Base-by-base conservation (phyloP, 176 grass and related monocot species). In the Carex kokanica region DNA sequence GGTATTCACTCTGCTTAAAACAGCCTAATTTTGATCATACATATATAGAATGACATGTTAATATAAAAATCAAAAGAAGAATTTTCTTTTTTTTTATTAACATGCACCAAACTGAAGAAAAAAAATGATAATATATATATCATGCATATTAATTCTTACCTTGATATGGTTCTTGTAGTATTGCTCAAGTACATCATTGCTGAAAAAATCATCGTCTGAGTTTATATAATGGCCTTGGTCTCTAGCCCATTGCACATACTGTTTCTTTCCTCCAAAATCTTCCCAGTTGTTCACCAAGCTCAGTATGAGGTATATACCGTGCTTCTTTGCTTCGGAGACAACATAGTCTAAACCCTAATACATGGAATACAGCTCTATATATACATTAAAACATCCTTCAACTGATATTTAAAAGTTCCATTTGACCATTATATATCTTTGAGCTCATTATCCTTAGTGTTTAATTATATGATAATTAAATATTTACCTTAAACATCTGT, bases 181-280 rank as follows among this genome's bases (percentile, higher is more conserved):
- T 20, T 24, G 63, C 58, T 83, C 91, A 32, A 84, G 84, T 17
- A 88, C 47, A 1, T 71, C 80, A 74, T 72, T 64, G 0, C 49
- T 69, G 78, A 91, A 97, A 84, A 92, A 97, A 24, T 91, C 87
- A 14, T 97, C 94, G 0, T 91, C 85, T 0, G 88, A 92, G 31
- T 14, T 55, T 43, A 97, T 14, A 71, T 43, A 9, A 69, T 92
- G 88, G 0, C 92, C 90, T 80, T 87, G 60, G 8, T 79, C 65
- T 45, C 78, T 92, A 11, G 92, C 94, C 94, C 94, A 97, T 38
- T 94, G 87, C 69, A 94, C 87, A 68, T 97, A 97, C 54, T 92
- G 90, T 36, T 81, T 86, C 90, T 91, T 94, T 1, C 92, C 95
- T 41, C 95, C 92, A 52, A 89, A 92, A 3, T 31, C 89, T 3